These are phyloP conservation scores for Lithocarpus polystachyus DNA, from an alignment of 306 rosid species.

Conservation along the genomic window DNA sequence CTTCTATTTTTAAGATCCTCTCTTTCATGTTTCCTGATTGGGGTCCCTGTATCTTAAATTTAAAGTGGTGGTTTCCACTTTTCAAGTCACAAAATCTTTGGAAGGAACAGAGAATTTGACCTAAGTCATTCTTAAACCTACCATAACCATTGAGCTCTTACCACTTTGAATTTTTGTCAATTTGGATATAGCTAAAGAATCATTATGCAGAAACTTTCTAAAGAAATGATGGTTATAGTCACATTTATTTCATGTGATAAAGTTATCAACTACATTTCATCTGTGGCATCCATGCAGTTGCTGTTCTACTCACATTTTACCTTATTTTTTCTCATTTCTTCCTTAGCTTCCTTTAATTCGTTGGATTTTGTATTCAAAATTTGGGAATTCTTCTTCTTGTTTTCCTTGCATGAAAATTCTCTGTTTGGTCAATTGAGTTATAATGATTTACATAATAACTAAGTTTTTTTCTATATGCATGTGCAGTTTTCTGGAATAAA, in stretches of 20 bases:
- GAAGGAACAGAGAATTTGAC: not conserved
- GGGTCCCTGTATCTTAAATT: not conserved
- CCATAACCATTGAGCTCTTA: not conserved
- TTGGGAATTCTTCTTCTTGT: not conserved
- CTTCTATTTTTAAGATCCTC: not conserved
- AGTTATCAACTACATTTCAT: not conserved
- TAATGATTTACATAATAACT: slow-evolving; percentile 1
- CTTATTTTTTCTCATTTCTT: not conserved
- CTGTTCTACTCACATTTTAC: not conserved
- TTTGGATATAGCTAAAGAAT: not conserved
- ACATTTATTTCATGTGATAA: not conserved
- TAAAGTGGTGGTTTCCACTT: not conserved
- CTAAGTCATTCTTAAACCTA: not conserved
- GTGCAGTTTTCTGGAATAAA: slow-evolving; percentile 78
- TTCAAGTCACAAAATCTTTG: not conserved
- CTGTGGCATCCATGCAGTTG: not conserved
- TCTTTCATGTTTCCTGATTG: not conserved
- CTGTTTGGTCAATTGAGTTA: not conserved
- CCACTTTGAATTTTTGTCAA: not conserved
- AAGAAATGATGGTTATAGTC: not conserved
- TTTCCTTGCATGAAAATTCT: not conserved
- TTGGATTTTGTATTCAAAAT: not conserved
- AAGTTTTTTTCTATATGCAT: slow-evolving; percentile 17
- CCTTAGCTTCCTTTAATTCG: not conserved
- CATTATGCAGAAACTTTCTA: not conserved